phyloP scores from a whole-genome alignment of 352 stramenopile genomes.

The Globisporangium cylindrosporum region DNA sequence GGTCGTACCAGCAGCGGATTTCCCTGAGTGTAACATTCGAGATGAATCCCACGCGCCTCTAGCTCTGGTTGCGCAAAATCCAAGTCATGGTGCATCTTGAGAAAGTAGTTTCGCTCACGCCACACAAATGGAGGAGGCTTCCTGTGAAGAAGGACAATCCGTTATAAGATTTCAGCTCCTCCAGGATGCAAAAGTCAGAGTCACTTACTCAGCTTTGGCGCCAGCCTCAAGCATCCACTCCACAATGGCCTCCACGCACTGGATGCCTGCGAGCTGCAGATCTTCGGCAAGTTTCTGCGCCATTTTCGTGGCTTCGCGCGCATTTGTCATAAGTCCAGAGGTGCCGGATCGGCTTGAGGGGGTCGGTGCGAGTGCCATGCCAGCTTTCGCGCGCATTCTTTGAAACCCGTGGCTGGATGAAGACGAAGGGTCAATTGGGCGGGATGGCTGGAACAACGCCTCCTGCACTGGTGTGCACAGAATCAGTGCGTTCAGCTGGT shows the following conservation, averaged over 20 bases:
- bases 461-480: conserved; percentile 67
- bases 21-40: conserved; percentile 49
- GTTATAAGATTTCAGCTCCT: not conserved
- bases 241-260: conserved; percentile 74
- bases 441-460: conserved; percentile 45
- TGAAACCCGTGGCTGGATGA: conserved; percentile 24
- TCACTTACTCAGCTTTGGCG: conserved; percentile 59
- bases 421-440: conserved; percentile 28
- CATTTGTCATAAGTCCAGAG: conserved; percentile 51
- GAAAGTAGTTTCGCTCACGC: conserved; percentile 71
- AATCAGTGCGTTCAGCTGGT: conserved; percentile 69
- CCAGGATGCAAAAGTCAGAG: not conserved
- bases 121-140: conserved; percentile 68
- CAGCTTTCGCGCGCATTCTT: conserved; percentile 39
- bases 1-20: conserved; percentile 71
- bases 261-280: conserved; percentile 60
- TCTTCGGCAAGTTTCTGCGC: conserved; percentile 65
- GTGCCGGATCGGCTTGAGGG: conserved; percentile 15
- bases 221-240: conserved; percentile 82
- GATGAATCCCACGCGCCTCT: conserved; percentile 39
- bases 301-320: conserved; percentile 63
- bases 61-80: conserved; percentile 65
- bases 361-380: conserved; percentile 36
- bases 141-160: conserved; percentile 17
- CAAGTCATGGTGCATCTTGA: conserved; percentile 68